Conservation (phyloP, 2,329 filamentous ascomycete genomes). For the Calonectria henricotiae region DNA sequence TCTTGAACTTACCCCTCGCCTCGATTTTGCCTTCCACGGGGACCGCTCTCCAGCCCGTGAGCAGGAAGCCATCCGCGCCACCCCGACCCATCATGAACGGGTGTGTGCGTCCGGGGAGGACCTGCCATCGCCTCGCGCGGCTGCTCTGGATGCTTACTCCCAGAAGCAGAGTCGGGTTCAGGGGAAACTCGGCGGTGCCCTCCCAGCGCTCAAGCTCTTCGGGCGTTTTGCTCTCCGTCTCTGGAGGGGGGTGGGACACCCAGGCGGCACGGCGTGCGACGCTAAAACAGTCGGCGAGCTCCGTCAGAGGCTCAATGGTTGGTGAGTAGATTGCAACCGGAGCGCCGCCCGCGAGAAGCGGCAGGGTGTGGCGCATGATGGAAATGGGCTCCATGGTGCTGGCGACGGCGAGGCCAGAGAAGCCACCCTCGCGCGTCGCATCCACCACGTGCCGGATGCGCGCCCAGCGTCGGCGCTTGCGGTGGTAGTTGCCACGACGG, state of each 20-base stretch:
- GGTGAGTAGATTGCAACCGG: constrained; percentile 90
- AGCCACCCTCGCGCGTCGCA: constrained; percentile 81
- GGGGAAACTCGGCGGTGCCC: constrained; percentile 83
- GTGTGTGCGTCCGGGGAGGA: constrained; percentile 91
- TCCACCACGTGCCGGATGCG: constrained; percentile 82
- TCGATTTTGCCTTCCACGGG: constrained; percentile 86
- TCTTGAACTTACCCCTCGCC: constrained; percentile 85
- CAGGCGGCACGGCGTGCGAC: constrained; percentile 86
- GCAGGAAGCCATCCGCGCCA: constrained; percentile 91
- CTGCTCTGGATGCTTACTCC: constrained; percentile 87
- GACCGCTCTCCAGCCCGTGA: constrained; percentile 86
- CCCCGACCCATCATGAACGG: constrained; percentile 93
- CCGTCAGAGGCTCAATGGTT: constrained; percentile 83
- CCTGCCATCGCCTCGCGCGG: constrained; percentile 87
- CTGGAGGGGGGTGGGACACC: constrained; percentile 68
- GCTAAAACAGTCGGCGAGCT: constrained; percentile 87
- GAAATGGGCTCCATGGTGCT: constrained; percentile 86
- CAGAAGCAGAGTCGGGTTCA: constrained; percentile 89
- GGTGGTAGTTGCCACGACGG: constrained; percentile 88
- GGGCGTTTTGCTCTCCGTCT: constrained; percentile 62
- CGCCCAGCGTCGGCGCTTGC: constrained; percentile 89
- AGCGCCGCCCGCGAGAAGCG: constrained; percentile 86
- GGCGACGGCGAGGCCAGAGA: constrained; percentile 87
- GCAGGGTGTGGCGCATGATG: constrained; percentile 82
- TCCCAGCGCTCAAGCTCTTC: constrained; percentile 72